These are phyloP conservation scores for Sarcomyxa edulis DNA, from an alignment of 768 basidiomycete genomes.

Conservation along the genomic window DNA sequence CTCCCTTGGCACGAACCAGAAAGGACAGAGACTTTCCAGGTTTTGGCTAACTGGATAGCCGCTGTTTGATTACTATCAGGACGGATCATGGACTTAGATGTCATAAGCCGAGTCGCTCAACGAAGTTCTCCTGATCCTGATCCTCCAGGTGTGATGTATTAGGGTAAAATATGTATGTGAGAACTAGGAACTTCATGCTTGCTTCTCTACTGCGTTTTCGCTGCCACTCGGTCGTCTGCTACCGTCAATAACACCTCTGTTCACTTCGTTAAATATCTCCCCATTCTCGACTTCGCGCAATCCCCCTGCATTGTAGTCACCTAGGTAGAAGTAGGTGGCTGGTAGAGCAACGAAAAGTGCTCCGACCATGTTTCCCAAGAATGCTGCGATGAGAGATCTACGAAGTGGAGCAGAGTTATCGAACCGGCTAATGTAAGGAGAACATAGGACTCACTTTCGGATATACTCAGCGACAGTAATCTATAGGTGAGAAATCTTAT, in stretches of 20 bases:
- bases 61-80: too few relatives aligned
- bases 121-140: too few relatives aligned
- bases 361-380: conserved; percentile 64
- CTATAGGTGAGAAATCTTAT: too few relatives aligned
- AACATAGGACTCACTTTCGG: conserved; percentile 43
- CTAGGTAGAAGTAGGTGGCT: conserved; percentile 57
- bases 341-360: conserved; percentile 61
- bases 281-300: conserved; percentile 36
- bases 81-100: too few relatives aligned
- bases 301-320: conserved; percentile 38
- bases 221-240: too few relatives aligned
- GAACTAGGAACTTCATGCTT: too few relatives aligned
- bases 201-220: too few relatives aligned
- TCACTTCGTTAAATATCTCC: conserved; percentile 12
- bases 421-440: neutral
- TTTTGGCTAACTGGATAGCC: conserved; percentile 45
- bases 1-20: conserved; percentile 51
- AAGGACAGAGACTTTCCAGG: conserved; percentile 38
- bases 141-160: too few relatives aligned
- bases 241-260: too few relatives aligned
- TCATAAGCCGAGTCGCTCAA: too few relatives aligned
- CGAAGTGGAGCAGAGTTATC: neutral
- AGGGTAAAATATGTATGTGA: too few relatives aligned
- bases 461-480: conserved; percentile 55
- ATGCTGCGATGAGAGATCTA: conserved; percentile 60